Base-by-base conservation (phyloP, 139 green algal genomes). In the Chlorella sorokiniana region DNA sequence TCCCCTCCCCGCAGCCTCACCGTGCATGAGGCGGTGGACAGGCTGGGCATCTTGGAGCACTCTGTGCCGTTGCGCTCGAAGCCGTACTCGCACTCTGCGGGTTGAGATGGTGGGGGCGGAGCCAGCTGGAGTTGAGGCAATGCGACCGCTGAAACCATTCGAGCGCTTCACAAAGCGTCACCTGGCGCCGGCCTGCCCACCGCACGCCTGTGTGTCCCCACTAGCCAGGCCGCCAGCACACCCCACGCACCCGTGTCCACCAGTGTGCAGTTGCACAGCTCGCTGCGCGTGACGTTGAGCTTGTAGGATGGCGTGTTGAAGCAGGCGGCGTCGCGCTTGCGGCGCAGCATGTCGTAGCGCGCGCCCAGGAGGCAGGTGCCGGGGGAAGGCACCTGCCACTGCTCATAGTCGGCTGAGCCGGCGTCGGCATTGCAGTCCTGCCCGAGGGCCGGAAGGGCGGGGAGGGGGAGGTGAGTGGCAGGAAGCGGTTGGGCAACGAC, bases 41-140 rank as follows among this genome's bases (percentile, higher is more conserved):
- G n/a, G 78, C 61, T 64, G 1, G 59, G 51, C 72, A 79, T 79
- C 52, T 54, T 79, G 35, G 8, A 18, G 52, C 72, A 79, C 0
- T 35, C 29, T 35, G 51, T 79, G 35, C 72, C 72, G 38, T 67
- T 67, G 27, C 78, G 78, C 65, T 93, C 70, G 51, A 82, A 97
- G 44, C 91, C 92, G 67, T 91, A 96, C 70, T 97, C 94, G 78
- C 91, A 95, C 81, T 93, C 88, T 79, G 72, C 52, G n/a, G 72
- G 27, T 5, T 27, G 5, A 27, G 14, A 14, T 37, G 59, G 59
- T 20, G 27, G 59, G 59, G 27, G 29, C 5, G 4, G 5, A 74
- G 67, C 11, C 20, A 20, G 4, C 10, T 38, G 4, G 6, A 37
- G 20, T 7, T 40, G 22, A 56, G 27, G 59, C 29, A 67, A n/a